A percentile compares a stretch with the other conserved stretches of the same genome.
These are phyloP conservation scores for Hypoxylon perforatum DNA, from an alignment of 495 filamentous ascomycete genomes.

Conservation along the genomic window DNA sequence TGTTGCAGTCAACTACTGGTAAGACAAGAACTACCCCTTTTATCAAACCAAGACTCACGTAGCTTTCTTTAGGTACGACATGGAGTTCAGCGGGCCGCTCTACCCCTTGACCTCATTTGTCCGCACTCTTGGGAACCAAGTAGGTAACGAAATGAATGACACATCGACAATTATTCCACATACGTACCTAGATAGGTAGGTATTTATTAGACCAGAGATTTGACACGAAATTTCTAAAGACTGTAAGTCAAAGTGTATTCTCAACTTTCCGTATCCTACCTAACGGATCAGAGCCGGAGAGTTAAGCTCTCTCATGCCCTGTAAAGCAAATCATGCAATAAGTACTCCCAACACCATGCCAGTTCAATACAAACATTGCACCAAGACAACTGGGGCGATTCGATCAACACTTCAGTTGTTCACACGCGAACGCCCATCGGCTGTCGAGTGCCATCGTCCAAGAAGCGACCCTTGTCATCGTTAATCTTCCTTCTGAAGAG, in stretches of 20 bases:
- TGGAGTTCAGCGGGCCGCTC: conserved; percentile 71
- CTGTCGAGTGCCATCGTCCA: conserved; percentile 46
- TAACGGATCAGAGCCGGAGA: too few species aligned
- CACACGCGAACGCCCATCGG: conserved; percentile 42
- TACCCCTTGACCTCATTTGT: conserved; percentile 67
- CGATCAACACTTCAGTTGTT: conserved; percentile 30
- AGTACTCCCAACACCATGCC: conserved; percentile 21
- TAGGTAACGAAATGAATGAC: conserved; percentile 12
- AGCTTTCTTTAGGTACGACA: conserved; percentile 70
- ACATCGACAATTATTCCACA: background rate
- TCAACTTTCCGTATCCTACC: background rate
- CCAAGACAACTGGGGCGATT: background rate
- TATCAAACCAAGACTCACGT: conserved; percentile 5
- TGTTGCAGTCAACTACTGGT: conserved; percentile 85
- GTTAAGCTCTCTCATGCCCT: too few species aligned
- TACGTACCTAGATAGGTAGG: background rate
- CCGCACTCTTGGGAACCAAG: conserved; percentile 46
- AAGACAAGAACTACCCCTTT: conserved; percentile 31
- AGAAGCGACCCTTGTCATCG: conserved; percentile 74
- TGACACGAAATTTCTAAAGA: background rate
- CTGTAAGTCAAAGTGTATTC: conserved; percentile 6
- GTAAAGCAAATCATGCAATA: background rate
- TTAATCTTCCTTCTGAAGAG: conserved; percentile 85
- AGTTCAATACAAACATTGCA: background rate
- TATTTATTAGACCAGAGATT: background rate